Base-by-base conservation (phyloP, 2,329 filamentous ascomycete genomes). In the Pseudocercospora fuligena region DNA sequence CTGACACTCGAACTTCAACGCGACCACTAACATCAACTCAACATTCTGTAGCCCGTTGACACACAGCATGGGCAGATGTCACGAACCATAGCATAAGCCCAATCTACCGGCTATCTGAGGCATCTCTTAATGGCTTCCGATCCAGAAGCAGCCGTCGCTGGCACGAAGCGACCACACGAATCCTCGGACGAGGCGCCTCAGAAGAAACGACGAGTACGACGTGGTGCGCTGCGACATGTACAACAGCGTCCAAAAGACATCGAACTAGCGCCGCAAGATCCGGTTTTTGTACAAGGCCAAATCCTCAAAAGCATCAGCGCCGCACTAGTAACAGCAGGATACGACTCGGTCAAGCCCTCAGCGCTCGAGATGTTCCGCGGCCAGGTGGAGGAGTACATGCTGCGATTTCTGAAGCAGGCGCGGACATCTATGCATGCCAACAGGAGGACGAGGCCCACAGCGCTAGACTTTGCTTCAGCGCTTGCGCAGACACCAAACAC, bases 361-460 rank as follows among this genome's bases (percentile, higher is more conserved):
- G 88, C 86, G 47, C 73, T 90, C 69, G 85, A 89, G 71, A 81
- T 82, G 70, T 84, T 90, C 67, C 80, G 84, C 61, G 81, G 80
- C 64, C 79, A 84, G 49, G 81, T 84, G 23, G 86, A 89, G 78
- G 85, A 88, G 75, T 89, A 86, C 88, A 86, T 73, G 85, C 80
- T 83, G 53, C 81, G 81, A 63, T 83, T 89, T 68, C 80, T 86
- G 43, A 80, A 81, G 31, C 81, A 84, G 66, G 83, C 88, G 36
- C 84, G 84, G 47, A 81, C 82, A 56, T 88, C 86, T 5, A 90
- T 90, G 88, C 77, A 81, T 47, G 82, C 82, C 53, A 82, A 82
- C 60, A 83, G 88, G 57, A 84, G 88, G 60, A 83, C 80, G 9
- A 81, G 83, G 54, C 85, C 87, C 1, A 84, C 87, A 23, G 84